A percentile compares a stretch with the other conserved stretches of the same genome.
phyloP scores from a whole-genome alignment of 2,329 filamentous ascomycete species.

The Ilyonectria robusta region DNA sequence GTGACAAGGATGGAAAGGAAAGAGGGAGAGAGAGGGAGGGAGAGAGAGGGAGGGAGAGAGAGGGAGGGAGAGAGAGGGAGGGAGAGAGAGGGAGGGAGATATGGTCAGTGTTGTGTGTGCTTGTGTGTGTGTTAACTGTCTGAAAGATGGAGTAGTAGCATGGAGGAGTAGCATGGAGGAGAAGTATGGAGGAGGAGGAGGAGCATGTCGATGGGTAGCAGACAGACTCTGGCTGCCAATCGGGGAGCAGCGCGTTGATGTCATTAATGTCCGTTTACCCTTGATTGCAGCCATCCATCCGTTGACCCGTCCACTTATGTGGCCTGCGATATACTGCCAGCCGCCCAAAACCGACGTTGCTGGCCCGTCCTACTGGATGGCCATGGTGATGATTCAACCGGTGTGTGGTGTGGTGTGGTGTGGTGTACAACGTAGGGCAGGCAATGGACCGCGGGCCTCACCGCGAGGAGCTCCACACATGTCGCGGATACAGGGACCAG shows the following conservation, averaged over 20 bases:
- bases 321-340: neutral
- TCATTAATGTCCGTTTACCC: conserved; percentile 3
- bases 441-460: neutral
- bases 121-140: neutral
- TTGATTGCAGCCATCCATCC: neutral
- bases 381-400: neutral
- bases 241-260: conserved; percentile 18
- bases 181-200: neutral
- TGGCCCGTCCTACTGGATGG: neutral
- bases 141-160: neutral
- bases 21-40: too few relatives aligned
- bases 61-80: too few relatives aligned
- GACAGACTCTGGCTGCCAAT: conserved; percentile 18
- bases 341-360: neutral
- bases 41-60: neutral
- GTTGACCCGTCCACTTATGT: too few relatives aligned
- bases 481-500: neutral
- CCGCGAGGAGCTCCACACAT: neutral
- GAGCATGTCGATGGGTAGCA: neutral
- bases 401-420: neutral
- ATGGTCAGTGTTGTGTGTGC: too few relatives aligned
- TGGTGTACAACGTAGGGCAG: neutral
- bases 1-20: neutral
- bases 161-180: neutral
- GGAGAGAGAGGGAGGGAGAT: neutral